Evolutionary conservation across 805 yeast genomes (phyloP).

Genomic region (Monosporozyma yasuniensis): DNA sequence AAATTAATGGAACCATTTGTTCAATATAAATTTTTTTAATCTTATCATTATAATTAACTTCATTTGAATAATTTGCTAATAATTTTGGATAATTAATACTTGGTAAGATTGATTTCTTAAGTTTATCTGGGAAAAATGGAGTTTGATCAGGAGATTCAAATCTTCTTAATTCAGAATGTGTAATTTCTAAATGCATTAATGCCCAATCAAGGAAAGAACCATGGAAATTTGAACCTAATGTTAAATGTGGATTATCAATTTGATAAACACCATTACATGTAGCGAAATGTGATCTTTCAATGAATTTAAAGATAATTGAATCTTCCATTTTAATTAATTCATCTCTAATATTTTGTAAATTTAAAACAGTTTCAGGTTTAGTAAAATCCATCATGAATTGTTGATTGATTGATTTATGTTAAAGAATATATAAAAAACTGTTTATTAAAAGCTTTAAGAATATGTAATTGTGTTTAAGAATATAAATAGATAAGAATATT

Average conservation of each 20-base stretch:
- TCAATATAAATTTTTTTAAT: constrained; percentile 62
- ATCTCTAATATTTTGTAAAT: constrained; percentile 72
- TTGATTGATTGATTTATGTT: background rate
- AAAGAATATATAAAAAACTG: too few species aligned
- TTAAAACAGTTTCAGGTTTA: constrained; percentile 72
- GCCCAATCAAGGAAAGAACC: constrained; percentile 88
- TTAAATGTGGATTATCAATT: constrained; percentile 31
- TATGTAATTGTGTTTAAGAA: background rate
- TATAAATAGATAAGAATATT: background rate
- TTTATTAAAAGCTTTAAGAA: background rate
- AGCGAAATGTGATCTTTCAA: constrained; percentile 86
- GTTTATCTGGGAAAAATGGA: constrained; percentile 70
- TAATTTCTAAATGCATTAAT: constrained; percentile 60
- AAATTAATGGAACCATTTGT: constrained; percentile 65
- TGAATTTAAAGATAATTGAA: constrained; percentile 83
- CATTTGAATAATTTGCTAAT: constrained; percentile 64
- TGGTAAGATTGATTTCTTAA: constrained; percentile 67
- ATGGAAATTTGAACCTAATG: constrained; percentile 51
- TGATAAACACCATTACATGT: constrained; percentile 69
- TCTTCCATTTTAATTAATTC: constrained; percentile 92
- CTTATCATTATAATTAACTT: constrained; percentile 64
- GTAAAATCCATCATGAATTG: constrained; percentile 93
- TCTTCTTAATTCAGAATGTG: constrained; percentile 75
- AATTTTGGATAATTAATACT: constrained; percentile 68
- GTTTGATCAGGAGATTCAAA: constrained; percentile 91